Evolutionary conservation across 2,329 filamentous ascomycete genomes (phyloP), one percentile per base, ranked within the genome.

Genomic region (Aspergillus aculeatinus): DNA sequence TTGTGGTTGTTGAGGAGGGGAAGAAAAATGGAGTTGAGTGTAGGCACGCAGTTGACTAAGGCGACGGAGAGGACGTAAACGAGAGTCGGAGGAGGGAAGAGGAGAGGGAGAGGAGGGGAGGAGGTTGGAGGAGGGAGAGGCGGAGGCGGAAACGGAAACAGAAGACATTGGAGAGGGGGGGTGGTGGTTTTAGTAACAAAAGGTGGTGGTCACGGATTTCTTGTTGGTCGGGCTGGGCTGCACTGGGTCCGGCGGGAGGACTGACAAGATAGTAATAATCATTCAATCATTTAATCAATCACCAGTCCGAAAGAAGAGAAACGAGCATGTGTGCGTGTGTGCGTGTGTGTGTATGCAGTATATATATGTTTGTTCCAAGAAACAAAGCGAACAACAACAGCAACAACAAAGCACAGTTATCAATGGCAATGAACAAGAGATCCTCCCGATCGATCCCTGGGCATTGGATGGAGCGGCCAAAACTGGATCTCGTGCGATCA

Each of bases 31-130:
- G 56, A 68, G 70, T 50, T 76, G 71, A 2, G 75, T 75, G 65
- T 76, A 76, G 47, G 74, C 69, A 58, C 75, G 73, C 58, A 78
- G 69, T 67, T 75, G 75, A 69, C 75, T 78, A 51, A 79, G 66
- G 52, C 76, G 74, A 50, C 76, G 74, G 60, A 77, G 69, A 57
- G 72, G 73, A 55, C 75, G 70, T 50, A 70, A 67, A 63, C 74
- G 74, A 68, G 62, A 60, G 57, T 75, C 73, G 60, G 72, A 63
- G 59, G 70, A 60, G 63, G 67, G 58, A 44, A 14, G 16, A 44
- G 39, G 16, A 19, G 16, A 44, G 63, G 73, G 62, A 72, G 73
- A 73, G 68, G 73, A 44, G 14, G 39, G 39, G 39, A 44, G 61
- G 63, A 68, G 57, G 63, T 62, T 64, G 60, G 60, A 60, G 54